Conservation (phyloP, 2,329 filamentous ascomycete genomes). For the Fusarium annulatum region DNA sequence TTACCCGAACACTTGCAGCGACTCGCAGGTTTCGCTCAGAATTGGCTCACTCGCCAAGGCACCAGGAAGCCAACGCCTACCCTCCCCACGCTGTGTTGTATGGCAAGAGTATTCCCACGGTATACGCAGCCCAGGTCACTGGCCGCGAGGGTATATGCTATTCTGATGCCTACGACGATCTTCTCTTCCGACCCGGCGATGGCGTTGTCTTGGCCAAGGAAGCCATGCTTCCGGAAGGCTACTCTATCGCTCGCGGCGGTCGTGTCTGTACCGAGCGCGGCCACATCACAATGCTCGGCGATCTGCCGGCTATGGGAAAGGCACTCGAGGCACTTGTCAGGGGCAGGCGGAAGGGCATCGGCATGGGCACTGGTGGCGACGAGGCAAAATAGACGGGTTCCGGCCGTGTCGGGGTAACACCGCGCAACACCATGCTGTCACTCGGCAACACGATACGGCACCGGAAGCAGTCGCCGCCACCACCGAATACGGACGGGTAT, state of each 20-base stretch:
- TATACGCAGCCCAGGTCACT: slow-evolving; percentile 81
- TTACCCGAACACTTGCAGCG: slow-evolving; percentile 77
- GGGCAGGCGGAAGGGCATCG: slow-evolving; percentile 78
- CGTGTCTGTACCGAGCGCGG: slow-evolving; percentile 84
- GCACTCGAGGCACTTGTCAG: slow-evolving; percentile 76
- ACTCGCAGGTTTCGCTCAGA: slow-evolving; percentile 81
- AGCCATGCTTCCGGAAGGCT: slow-evolving; percentile 86
- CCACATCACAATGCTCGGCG: slow-evolving; percentile 87
- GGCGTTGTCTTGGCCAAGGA: slow-evolving; percentile 88
- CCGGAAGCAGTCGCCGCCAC: slow-evolving; percentile 4
- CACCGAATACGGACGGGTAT: neutral
- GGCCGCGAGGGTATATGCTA: slow-evolving; percentile 79
- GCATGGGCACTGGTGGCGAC: slow-evolving; percentile 58
- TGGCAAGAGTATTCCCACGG: slow-evolving; percentile 86
- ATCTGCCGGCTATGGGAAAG: slow-evolving; percentile 81
- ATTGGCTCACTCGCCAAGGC: slow-evolving; percentile 69
- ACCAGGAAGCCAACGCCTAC: slow-evolving; percentile 76
- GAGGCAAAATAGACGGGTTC: slow-evolving; percentile 18
- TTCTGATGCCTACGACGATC: slow-evolving; percentile 83
- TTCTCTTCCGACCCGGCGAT: slow-evolving; percentile 88
- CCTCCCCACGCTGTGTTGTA: slow-evolving; percentile 87
- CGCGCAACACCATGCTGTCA: slow-evolving; percentile 7
- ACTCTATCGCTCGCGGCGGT: slow-evolving; percentile 77
- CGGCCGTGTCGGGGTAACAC: slow-evolving; percentile 27
- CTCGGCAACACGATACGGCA: slow-evolving; percentile 17